Evolutionary conservation across 306 rosid species (phyloP).

Genomic region (Abrus precatorius): DNA sequence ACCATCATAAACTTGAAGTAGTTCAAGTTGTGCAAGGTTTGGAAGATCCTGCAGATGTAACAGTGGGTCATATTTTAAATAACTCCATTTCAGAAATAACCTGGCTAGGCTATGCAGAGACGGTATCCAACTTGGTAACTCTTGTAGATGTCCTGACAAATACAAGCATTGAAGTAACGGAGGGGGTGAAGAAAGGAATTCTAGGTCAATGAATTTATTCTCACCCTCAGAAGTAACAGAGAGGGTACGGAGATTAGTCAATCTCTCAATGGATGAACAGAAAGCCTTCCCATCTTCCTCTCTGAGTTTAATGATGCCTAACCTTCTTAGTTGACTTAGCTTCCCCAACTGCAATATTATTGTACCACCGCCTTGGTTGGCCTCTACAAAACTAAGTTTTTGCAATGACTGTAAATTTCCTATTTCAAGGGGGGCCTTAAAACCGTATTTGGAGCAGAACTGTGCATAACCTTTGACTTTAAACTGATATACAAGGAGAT

Average conservation of each 20-base stretch:
- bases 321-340: constrained; percentile 56
- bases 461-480: constrained; percentile 46
- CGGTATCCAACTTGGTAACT: constrained; percentile 58
- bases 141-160: constrained; percentile 55
- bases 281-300: constrained; percentile 59
- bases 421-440: constrained; percentile 46
- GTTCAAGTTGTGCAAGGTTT: constrained; percentile 61
- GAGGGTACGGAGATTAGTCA: constrained; percentile 56
- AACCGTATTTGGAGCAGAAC: constrained; percentile 54
- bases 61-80: constrained; percentile 52
- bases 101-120: constrained; percentile 47
- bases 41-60: constrained; percentile 54
- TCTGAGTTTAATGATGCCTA: constrained; percentile 55
- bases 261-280: constrained; percentile 55
- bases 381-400: constrained; percentile 66
- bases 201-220: constrained; percentile 54
- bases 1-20: constrained; percentile 63
- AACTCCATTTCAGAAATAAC: constrained; percentile 58
- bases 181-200: constrained; percentile 53
- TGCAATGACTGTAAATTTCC: constrained; percentile 58
- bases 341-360: constrained; percentile 51
- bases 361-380: constrained; percentile 46
- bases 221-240: constrained; percentile 50
- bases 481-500: constrained; percentile 56
- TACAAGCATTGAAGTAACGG: constrained; percentile 55